Conservation (phyloP, 2,329 filamentous ascomycete species). For the Sporothrix euskadiensis region DNA sequence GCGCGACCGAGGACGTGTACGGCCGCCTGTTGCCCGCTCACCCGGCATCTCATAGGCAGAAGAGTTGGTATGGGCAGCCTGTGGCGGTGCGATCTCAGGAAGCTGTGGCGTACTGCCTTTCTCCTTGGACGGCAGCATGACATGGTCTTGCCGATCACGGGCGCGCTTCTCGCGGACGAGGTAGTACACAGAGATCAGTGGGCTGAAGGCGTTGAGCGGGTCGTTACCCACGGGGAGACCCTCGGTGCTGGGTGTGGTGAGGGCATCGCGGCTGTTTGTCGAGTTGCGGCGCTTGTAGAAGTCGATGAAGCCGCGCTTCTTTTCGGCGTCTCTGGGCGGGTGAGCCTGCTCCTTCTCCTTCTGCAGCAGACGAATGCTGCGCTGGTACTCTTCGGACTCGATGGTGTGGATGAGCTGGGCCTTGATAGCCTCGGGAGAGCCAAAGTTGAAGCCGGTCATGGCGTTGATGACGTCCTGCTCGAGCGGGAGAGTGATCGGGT, state of each 20-base stretch:
- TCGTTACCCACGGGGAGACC: constrained; percentile 79
- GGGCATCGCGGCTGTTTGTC: constrained; percentile 80
- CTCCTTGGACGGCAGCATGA: constrained; percentile 45
- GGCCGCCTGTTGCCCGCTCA: constrained; percentile 80
- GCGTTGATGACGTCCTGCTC: constrained; percentile 81
- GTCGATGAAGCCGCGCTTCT: constrained; percentile 84
- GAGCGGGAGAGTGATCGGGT: constrained; percentile 81
- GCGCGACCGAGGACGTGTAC: constrained; percentile 79
- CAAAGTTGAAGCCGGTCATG: constrained; percentile 99
- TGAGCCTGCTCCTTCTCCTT: constrained; percentile 64
- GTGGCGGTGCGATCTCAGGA: constrained; percentile 76
- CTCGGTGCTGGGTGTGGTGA: constrained; percentile 81
- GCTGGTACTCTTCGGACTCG: constrained; percentile 91
- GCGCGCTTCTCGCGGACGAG: constrained; percentile 94
- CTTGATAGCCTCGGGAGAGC: constrained; percentile 78
- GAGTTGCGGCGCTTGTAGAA: constrained; percentile 97
- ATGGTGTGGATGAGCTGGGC: constrained; percentile 81
- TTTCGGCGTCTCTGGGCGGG: constrained; percentile 68
- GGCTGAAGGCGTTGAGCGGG: constrained; percentile 89
- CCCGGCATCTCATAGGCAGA: constrained; percentile 84
- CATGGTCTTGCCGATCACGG: constrained; percentile 60
- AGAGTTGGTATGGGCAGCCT: constrained; percentile 85
- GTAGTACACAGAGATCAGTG: constrained; percentile 90
- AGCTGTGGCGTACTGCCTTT: constrained; percentile 50
- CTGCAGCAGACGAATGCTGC: constrained; percentile 70